Evolutionary conservation across 768 basidiomycete genomes (phyloP), one percentile per base, ranked within the genome.

Genomic region (Lactarius hatsudake): DNA sequence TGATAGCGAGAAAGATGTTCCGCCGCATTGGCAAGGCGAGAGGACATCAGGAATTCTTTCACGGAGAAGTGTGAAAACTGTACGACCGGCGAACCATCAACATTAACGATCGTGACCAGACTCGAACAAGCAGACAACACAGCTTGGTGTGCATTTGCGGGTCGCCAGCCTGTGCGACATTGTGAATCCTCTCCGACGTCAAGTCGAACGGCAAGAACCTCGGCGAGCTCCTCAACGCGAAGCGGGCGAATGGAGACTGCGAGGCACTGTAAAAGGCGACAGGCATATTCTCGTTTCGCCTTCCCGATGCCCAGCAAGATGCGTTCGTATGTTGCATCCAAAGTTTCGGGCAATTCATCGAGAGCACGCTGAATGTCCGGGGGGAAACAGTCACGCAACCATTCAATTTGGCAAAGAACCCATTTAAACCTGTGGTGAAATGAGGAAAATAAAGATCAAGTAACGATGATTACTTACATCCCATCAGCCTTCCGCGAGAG

Each of bases 1-100:
- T 62, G 55, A 26, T 61, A 66, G 2, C 0, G 17, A 10, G 61
- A 58, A 38, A 66, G 23, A 4, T 20, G 34, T 7, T 56, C 34
- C 0, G 43, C 26, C 6, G 42, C 43, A 1, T 2, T 32, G 6
- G 43, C 34, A 5, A 66, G 54, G 20, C 43, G 65, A 10, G 56
- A 36, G 2, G 65, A 66, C 6, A 34, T 62, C 36, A 66, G 38
- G 61, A 51, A 66, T 28, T 66, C 65, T 18, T 62, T 57, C 20
- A 58, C 60, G 0, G 65, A 62, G 26, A 58, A 66, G 17, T 66
- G 65, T 0, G 65, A 51, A 18, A 66, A 66, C 8, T 66, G 65
- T 0, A 62, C 65, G 7, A 62, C 42, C 18, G 28, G 9, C 3
- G 10, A 38, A 26, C 55, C 60, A 26, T 20, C 54, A 1, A 26